A percentile compares a stretch with the other conserved stretches of the same genome.
Evolutionary conservation across 768 basidiomycete genomes (phyloP).

Genomic region (Macrolepiota albuminosa): DNA sequence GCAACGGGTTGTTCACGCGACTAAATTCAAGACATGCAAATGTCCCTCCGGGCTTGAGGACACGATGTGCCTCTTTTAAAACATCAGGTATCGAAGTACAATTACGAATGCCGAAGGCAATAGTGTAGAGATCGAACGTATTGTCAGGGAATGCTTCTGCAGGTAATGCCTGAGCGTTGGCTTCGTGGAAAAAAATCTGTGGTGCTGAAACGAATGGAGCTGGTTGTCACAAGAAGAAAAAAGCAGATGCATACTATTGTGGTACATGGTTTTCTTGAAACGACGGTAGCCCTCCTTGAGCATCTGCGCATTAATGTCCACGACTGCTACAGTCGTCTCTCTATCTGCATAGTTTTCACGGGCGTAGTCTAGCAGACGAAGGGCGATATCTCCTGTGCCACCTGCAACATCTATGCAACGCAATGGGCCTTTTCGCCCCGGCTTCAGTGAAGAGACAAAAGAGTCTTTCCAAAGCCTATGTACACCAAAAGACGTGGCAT

Average conservation of each 20-base stretch:
- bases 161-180: conserved; percentile 84
- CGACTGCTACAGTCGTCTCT: conserved; percentile 83
- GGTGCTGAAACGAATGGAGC: conserved; percentile 45
- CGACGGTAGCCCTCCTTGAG: conserved; percentile 84
- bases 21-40: conserved; percentile 98
- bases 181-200: conserved; percentile 89
- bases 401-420: conserved; percentile 95
- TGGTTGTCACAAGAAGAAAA: not conserved
- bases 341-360: conserved; percentile 86
- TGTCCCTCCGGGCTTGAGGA: conserved; percentile 92
- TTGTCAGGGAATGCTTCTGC: conserved; percentile 66
- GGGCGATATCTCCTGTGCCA: conserved; percentile 96
- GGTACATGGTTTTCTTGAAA: conserved; percentile 97
- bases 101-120: conserved; percentile 97
- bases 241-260: conserved; percentile 66
- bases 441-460: conserved; percentile 70
- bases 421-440: conserved; percentile 68
- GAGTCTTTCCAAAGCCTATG: conserved; percentile 97
- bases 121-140: conserved; percentile 94
- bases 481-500: conserved; percentile 94
- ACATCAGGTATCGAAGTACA: conserved; percentile 91
- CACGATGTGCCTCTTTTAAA: conserved; percentile 84
- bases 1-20: conserved; percentile 81
- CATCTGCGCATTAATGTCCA: conserved; percentile 96
- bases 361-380: conserved; percentile 88